Conservation (phyloP, 2,329 filamentous ascomycete species). For the Fusarium multiceps region DNA sequence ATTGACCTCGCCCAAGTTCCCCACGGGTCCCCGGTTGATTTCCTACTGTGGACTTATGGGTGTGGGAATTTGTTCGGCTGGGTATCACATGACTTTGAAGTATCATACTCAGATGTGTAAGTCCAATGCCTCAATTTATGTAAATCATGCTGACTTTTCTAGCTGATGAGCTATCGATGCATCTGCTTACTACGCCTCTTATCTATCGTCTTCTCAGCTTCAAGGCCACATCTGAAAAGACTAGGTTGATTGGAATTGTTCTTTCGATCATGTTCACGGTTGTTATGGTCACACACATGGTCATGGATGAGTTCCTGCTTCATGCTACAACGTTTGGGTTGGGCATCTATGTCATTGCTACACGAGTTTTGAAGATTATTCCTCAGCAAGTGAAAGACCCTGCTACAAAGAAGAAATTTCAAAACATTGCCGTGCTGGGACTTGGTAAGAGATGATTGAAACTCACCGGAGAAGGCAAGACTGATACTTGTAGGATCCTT, state of each 20-base stretch:
- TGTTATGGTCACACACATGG: conserved; percentile 56
- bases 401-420: conserved; percentile 28
- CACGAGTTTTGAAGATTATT: conserved; percentile 47
- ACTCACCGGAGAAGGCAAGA: too few species aligned
- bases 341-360: conserved; percentile 51
- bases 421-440: conserved; percentile 36
- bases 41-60: conserved; percentile 55
- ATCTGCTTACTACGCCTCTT: conserved; percentile 55
- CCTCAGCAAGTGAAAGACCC: conserved; percentile 48
- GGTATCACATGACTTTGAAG: conserved; percentile 51
- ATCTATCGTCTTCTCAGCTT: conserved; percentile 55
- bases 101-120: conserved; percentile 53
- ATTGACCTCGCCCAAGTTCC: conserved; percentile 21
- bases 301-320: conserved; percentile 56
- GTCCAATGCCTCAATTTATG: neutral
- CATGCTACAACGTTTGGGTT: conserved; percentile 53
- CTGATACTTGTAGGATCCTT: conserved; percentile 47
- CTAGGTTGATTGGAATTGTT: conserved; percentile 37
- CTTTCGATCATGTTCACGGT: conserved; percentile 44
- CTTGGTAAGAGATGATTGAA: conserved; percentile 18
- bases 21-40: conserved; percentile 46
- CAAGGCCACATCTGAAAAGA: conserved; percentile 43
- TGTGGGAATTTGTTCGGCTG: conserved; percentile 49
- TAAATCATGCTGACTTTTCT: neutral
- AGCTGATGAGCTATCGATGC: conserved; percentile 57